Conservation (phyloP, 768 basidiomycete species). For the Chlorophyllum brunneum region DNA sequence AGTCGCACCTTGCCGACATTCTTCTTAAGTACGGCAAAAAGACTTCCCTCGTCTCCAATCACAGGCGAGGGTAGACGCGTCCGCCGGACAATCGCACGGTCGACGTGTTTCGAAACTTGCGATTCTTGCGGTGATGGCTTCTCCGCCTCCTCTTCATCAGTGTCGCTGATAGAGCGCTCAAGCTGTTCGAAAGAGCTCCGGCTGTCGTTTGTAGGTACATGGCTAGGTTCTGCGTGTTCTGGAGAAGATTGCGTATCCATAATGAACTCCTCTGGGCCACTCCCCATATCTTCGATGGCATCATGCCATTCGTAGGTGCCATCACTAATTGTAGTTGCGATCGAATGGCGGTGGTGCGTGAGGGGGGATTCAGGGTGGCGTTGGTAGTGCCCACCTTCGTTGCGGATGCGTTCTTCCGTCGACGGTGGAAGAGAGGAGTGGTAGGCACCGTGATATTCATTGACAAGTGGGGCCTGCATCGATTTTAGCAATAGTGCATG, state of each 20-base stretch:
- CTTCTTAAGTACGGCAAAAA: slow-evolving; percentile 81
- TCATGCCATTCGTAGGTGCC: slow-evolving; percentile 73
- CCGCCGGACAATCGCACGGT: slow-evolving; percentile 40
- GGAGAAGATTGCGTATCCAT: slow-evolving; percentile 42
- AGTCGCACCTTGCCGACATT: slow-evolving; percentile 76
- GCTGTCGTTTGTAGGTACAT: slow-evolving; percentile 36
- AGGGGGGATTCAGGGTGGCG: slow-evolving; percentile 12
- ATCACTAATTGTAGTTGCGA: slow-evolving; percentile 46
- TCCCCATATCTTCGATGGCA: slow-evolving; percentile 63
- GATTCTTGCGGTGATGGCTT: slow-evolving; percentile 4
- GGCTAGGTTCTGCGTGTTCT: slow-evolving; percentile 35
- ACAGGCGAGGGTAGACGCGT: slow-evolving; percentile 56
- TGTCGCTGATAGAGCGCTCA: slow-evolving; percentile 51
- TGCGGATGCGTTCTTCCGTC: not conserved
- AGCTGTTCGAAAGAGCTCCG: slow-evolving; percentile 33
- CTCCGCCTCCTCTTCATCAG: slow-evolving; percentile 40
- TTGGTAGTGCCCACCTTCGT: slow-evolving; percentile 17
- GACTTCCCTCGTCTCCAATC: slow-evolving; percentile 73
- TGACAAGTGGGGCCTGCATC: not conserved
- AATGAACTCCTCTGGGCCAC: slow-evolving; percentile 69
- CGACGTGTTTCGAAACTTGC: slow-evolving; percentile 15
- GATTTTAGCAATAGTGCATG: slow-evolving; percentile 11
- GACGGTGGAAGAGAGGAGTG: slow-evolving; percentile 15
- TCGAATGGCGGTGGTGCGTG: slow-evolving; percentile 39
- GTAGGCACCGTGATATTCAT: slow-evolving; percentile 3